These are phyloP conservation scores for Silene latifolia DNA, from an alignment of 148 eudicot genomes.

Conservation along the genomic window DNA sequence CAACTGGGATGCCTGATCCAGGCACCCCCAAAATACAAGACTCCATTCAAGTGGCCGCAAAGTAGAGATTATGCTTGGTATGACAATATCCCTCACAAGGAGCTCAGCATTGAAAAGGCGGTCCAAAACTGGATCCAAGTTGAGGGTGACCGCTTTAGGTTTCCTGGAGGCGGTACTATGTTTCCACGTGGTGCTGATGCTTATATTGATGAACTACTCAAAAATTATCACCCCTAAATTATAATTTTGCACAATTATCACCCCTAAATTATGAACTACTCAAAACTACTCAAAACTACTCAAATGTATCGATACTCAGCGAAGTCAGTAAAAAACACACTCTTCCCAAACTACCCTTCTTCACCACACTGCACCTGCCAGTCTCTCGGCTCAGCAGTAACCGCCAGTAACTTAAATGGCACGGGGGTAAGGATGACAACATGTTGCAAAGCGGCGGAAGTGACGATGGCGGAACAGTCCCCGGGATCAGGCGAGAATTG, in stretches of 20 bases:
- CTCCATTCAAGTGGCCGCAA: conserved; percentile 94
- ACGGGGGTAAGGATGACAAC: not conserved
- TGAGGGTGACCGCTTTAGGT: conserved; percentile 79
- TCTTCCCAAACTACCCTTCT: conserved; percentile 15
- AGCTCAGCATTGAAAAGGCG: conserved; percentile 93
- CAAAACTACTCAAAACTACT: too few species aligned
- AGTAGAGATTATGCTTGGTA: conserved; percentile 90
- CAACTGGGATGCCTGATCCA: conserved; percentile 68
- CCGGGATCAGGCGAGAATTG: conserved; percentile 40
- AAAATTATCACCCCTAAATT: too few species aligned
- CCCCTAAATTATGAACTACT: too few species aligned
- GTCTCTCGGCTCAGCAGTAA: not conserved
- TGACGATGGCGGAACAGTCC: conserved; percentile 35
- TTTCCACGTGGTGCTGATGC: conserved; percentile 93
- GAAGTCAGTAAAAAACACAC: too few species aligned
- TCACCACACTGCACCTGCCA: conserved; percentile 6
- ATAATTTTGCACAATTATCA: too few species aligned
- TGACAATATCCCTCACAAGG: conserved; percentile 89
- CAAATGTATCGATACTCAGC: too few species aligned
- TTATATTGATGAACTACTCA: conserved; percentile 93
- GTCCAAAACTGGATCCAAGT: conserved; percentile 94
- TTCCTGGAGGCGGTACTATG: conserved; percentile 98
- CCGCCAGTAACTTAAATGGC: not conserved
- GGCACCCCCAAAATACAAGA: conserved; percentile 79
- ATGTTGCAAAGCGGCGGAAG: conserved; percentile 54